These are phyloP conservation scores for Penicillium desertorum DNA, from an alignment of 495 filamentous ascomycete genomes.

Conservation along the genomic window DNA sequence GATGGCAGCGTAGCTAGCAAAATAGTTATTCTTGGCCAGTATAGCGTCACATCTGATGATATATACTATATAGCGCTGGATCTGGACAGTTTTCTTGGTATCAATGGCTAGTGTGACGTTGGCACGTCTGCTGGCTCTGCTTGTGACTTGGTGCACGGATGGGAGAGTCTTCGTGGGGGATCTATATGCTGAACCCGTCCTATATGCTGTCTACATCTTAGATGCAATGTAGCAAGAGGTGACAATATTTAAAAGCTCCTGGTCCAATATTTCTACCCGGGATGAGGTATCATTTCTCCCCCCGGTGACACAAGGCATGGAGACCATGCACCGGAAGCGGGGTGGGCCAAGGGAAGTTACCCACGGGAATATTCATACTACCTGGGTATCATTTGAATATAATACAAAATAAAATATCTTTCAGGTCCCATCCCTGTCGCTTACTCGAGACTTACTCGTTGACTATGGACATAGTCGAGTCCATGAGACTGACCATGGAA, in stretches of 20 bases:
- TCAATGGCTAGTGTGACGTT: background rate
- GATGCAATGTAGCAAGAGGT: background rate
- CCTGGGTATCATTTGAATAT: background rate
- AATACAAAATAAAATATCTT: background rate
- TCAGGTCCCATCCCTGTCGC: background rate
- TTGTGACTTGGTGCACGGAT: background rate
- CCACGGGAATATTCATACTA: background rate
- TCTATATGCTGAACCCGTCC: background rate
- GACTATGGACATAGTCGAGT: background rate
- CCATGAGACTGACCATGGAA: background rate
- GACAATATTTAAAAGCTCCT: background rate
- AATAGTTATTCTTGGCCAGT: background rate
- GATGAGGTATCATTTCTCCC: background rate
- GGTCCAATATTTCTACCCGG: background rate
- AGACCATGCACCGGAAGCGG: background rate
- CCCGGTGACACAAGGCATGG: background rate
- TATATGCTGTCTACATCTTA: background rate
- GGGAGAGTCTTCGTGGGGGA: background rate
- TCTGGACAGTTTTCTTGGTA: background rate
- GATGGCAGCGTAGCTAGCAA: background rate
- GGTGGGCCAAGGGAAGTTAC: background rate
- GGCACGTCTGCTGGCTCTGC: background rate
- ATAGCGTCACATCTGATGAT: background rate
- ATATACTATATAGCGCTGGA: background rate
- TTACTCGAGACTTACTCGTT: background rate